phyloP scores from a whole-genome alignment of 2,329 filamentous ascomycete genomes.

The Escovopsis sp. region DNA sequence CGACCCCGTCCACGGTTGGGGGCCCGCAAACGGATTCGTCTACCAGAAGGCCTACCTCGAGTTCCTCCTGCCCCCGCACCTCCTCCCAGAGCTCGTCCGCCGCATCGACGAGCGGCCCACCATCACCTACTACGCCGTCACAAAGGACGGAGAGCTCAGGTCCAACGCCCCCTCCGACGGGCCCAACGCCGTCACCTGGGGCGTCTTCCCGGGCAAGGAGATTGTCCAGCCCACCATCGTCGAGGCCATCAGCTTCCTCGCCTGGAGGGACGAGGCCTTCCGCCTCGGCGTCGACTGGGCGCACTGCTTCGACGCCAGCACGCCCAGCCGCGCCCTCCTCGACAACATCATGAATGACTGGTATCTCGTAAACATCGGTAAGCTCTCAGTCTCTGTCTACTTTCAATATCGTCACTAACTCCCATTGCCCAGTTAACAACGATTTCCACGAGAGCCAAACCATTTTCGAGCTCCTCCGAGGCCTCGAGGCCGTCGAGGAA shows the following conservation, averaged over 20 bases:
- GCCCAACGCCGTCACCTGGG: slow-evolving; percentile 98
- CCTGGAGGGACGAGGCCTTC: slow-evolving; percentile 98
- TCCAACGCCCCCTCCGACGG: slow-evolving; percentile 77
- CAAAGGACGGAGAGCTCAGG: slow-evolving; percentile 63
- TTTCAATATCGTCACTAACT: slow-evolving; percentile 2
- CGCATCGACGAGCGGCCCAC: slow-evolving; percentile 67
- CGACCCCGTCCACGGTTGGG: slow-evolving; percentile 83
- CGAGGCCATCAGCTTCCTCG: slow-evolving; percentile 91
- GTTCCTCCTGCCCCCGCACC: slow-evolving; percentile 66
- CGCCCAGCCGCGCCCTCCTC: slow-evolving; percentile 66
- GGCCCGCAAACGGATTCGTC: slow-evolving; percentile 85
- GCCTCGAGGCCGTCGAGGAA: slow-evolving; percentile 53
- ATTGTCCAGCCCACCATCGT: slow-evolving; percentile 99
- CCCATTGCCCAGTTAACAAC: slow-evolving; percentile 61
- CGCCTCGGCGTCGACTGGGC: slow-evolving; percentile 87
- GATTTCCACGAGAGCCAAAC: slow-evolving; percentile 78
- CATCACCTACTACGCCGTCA: slow-evolving; percentile 89
- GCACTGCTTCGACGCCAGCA: slow-evolving; percentile 67
- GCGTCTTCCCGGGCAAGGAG: slow-evolving; percentile 96
- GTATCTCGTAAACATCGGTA: slow-evolving; percentile 91
- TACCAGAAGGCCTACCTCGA: slow-evolving; percentile 98
- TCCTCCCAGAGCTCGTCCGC: slow-evolving; percentile 62
- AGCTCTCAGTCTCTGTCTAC: no score
- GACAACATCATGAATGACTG: slow-evolving; percentile 75
- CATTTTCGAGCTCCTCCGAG: slow-evolving; percentile 78